phyloP scores from a whole-genome alignment of 345 rosid species.

The Syzygium aromaticum region DNA sequence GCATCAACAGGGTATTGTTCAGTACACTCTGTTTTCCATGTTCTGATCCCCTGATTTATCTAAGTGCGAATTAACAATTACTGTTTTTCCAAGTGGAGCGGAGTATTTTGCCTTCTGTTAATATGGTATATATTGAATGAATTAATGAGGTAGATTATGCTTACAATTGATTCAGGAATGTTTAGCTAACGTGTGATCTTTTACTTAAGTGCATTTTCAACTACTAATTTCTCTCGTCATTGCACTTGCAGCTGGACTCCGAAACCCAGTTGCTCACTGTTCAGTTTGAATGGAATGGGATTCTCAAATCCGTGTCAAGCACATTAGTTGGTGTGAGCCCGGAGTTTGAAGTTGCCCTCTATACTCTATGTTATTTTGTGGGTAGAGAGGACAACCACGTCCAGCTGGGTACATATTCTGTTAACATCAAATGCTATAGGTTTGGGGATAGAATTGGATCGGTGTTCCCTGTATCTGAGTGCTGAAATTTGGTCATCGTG shows the following conservation, averaged over 20 bases:
- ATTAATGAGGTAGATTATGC: not conserved
- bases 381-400: constrained; percentile 73
- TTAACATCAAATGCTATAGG: constrained; percentile 90
- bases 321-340: constrained; percentile 80
- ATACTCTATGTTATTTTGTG: constrained; percentile 69
- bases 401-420: constrained; percentile 79
- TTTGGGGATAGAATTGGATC: constrained; percentile 62
- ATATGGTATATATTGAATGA: not conserved
- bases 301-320: constrained; percentile 85
- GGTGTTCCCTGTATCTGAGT: constrained; percentile 63
- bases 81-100: not conserved
- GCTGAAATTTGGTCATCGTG: constrained; percentile 9
- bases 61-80: not conserved
- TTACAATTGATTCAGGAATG: not conserved
- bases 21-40: not conserved
- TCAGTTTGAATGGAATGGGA: constrained; percentile 92
- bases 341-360: constrained; percentile 82
- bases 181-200: not conserved
- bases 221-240: not conserved
- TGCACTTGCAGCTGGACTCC: constrained; percentile 53
- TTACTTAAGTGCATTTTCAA: not conserved
- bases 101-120: not conserved
- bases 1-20: not conserved
- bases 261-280: constrained; percentile 75
- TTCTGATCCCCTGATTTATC: not conserved